Evolutionary conservation across 306 rosid species (phyloP).

Genomic region (Castanea crenata): DNA sequence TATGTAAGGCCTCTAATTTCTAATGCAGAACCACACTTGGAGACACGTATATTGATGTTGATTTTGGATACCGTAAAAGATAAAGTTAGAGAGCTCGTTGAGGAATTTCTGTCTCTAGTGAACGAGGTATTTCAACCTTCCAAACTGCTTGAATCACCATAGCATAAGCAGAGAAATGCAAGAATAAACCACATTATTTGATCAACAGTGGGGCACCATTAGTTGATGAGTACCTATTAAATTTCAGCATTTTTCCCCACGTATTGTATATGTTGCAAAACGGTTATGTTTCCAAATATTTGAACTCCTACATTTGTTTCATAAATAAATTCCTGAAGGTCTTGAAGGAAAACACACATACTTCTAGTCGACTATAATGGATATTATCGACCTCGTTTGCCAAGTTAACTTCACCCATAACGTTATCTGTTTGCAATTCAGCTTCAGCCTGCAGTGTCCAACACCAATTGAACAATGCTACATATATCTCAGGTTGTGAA

Average conservation of each 20-base stretch:
- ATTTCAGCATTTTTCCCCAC: no score
- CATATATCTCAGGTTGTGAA: not conserved
- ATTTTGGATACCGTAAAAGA: conserved; percentile 39
- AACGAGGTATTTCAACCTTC: conserved; percentile 32
- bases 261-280: not conserved
- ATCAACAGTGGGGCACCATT: no score
- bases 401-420: no score
- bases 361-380: not conserved
- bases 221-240: not conserved
- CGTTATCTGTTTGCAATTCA: not conserved
- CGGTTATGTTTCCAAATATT: not conserved
- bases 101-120: conserved; percentile 46
- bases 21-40: conserved; percentile 29
- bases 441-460: not conserved
- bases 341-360: not conserved
- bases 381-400: not conserved
- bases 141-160: conserved; percentile 21
- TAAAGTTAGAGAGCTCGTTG: conserved; percentile 47
- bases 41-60: conserved; percentile 34
- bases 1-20: conserved; percentile 27
- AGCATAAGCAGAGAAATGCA: not conserved
- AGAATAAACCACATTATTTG: not conserved
- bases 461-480: not conserved
- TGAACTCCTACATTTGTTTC: not conserved
- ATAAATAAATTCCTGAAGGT: not conserved